Conservation (phyloP, 257 asterid genomes). For the Fraxinus americana region DNA sequence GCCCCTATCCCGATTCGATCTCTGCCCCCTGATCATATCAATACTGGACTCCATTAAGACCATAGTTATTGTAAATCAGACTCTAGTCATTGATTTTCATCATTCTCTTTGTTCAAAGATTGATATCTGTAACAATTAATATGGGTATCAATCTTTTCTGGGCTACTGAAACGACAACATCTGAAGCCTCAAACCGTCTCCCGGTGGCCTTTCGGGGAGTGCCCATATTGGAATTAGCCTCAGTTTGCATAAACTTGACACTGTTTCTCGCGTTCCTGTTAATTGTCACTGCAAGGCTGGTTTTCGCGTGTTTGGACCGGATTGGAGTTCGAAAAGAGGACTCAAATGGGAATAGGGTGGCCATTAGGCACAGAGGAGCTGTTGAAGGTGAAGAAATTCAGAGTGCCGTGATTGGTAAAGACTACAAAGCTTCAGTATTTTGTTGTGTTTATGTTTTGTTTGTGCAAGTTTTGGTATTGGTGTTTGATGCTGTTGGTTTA, state of each 20-base stretch:
- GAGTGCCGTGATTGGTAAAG: conserved; percentile 34
- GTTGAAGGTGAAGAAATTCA: conserved; percentile 33
- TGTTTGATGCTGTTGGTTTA: conserved; percentile 40
- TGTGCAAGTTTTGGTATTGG: conserved; percentile 43
- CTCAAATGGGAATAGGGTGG: conserved; percentile 23
- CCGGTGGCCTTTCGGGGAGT: conserved; percentile 41
- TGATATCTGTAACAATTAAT: conserved; percentile 51
- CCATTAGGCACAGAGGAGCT: conserved; percentile 20
- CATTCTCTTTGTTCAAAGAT: conserved; percentile 40
- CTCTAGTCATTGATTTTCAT: conserved; percentile 37
- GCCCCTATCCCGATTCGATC: conserved; percentile 65
- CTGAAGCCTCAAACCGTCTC: conserved; percentile 33
- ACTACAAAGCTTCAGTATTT: conserved; percentile 38
- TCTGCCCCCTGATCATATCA: conserved; percentile 27
- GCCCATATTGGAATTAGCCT: conserved; percentile 66
- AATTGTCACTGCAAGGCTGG: conserved; percentile 63
- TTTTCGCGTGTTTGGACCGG: conserved; percentile 48
- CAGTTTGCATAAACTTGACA: conserved; percentile 77
- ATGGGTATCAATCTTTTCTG: conserved; percentile 75
- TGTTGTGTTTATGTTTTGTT: conserved; percentile 48
- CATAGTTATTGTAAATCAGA: conserved; percentile 18
- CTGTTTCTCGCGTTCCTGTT: conserved; percentile 65
- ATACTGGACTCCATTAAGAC: conserved; percentile 29
- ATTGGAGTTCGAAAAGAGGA: conserved; percentile 35
- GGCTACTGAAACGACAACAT: conserved; percentile 29